These are phyloP conservation scores for Citeromyces matritensis DNA, from an alignment of 805 yeast genomes.

Conservation along the genomic window DNA sequence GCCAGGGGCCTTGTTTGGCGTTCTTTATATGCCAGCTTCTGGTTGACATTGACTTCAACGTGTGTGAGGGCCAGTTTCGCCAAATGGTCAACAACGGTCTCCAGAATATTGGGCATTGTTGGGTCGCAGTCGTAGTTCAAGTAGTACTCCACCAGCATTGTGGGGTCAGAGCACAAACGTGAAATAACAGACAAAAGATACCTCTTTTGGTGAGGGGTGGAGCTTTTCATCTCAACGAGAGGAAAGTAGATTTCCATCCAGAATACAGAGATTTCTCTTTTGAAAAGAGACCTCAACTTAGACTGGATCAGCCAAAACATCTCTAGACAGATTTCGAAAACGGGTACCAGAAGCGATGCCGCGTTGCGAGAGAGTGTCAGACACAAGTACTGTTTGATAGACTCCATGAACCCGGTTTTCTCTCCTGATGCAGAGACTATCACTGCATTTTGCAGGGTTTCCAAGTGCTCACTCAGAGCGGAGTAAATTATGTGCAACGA, in stretches of 20 bases:
- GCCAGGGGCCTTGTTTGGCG: slow-evolving; percentile 40
- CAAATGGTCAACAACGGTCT: slow-evolving; percentile 63
- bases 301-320: slow-evolving; percentile 84
- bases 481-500: slow-evolving; percentile 82
- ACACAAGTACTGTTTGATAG: slow-evolving; percentile 75
- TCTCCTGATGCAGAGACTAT: slow-evolving; percentile 35
- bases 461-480: slow-evolving; percentile 73
- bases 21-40: slow-evolving; percentile 41
- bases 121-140: slow-evolving; percentile 91
- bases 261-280: slow-evolving; percentile 87
- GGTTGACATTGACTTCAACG: slow-evolving; percentile 57
- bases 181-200: slow-evolving; percentile 72
- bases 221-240: slow-evolving; percentile 79
- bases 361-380: slow-evolving; percentile 81
- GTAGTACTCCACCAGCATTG: slow-evolving; percentile 83
- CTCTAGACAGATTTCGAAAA: slow-evolving; percentile 82
- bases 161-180: slow-evolving; percentile 75
- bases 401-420: slow-evolving; percentile 53
- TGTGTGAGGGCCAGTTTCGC: slow-evolving; percentile 57
- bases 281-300: slow-evolving; percentile 75
- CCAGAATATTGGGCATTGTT: slow-evolving; percentile 71
- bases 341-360: slow-evolving; percentile 81
- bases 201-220: slow-evolving; percentile 86
- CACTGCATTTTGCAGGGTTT: slow-evolving; percentile 51
- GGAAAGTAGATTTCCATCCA: slow-evolving; percentile 90